phyloP scores from a whole-genome alignment of 2,329 filamentous ascomycete species.

The Cytospora chrysosperma region DNA sequence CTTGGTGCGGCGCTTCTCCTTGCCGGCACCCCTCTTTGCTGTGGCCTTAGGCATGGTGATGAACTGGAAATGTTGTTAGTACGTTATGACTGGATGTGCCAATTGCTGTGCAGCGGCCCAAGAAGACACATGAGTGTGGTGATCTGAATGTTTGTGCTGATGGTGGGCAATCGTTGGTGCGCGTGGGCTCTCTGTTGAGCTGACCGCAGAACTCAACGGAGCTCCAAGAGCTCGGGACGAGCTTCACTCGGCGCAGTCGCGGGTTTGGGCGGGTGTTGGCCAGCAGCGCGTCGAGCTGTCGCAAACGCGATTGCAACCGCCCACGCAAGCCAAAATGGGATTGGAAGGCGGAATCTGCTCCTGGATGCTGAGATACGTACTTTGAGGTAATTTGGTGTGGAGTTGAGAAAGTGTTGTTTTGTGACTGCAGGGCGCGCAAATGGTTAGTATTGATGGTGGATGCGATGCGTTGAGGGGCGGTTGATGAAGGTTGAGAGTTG shows the following conservation, averaged over 20 bases:
- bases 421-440: slow-evolving; percentile 29
- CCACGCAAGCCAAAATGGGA: slow-evolving; percentile 33
- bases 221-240: slow-evolving; percentile 11
- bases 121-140: background rate
- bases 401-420: slow-evolving; percentile 28
- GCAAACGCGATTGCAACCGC: slow-evolving; percentile 42
- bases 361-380: slow-evolving; percentile 36
- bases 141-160: background rate
- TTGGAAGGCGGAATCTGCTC: slow-evolving; percentile 37
- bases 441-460: slow-evolving; percentile 13
- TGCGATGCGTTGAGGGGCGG: background rate
- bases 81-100: slow-evolving; percentile 7
- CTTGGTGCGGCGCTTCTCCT: slow-evolving; percentile 58
- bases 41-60: slow-evolving; percentile 60
- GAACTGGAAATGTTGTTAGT: slow-evolving; percentile 34
- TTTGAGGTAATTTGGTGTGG: slow-evolving; percentile 29
- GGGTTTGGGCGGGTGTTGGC: slow-evolving; percentile 8
- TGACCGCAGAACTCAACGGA: slow-evolving; percentile 8
- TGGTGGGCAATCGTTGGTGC: background rate
- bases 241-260: slow-evolving; percentile 8
- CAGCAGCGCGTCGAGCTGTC: slow-evolving; percentile 27
- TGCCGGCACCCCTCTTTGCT: slow-evolving; percentile 50
- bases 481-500: background rate
- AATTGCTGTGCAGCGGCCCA: background rate
- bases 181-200: background rate